Conservation (phyloP, 106 monocot genomes). For the Dendrobium chrysotoxum region DNA sequence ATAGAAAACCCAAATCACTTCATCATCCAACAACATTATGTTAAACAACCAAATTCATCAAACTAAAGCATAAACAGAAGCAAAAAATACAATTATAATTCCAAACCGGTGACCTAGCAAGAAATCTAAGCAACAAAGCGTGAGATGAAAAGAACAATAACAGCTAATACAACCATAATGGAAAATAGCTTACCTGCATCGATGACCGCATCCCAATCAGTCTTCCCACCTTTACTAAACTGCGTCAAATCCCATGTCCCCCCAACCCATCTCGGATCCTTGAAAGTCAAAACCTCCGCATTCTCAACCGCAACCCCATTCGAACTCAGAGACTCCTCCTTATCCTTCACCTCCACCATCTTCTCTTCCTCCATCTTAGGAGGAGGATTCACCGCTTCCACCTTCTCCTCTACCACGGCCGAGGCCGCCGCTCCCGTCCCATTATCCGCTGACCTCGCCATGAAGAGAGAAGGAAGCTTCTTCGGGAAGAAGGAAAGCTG, state of each 20-base stretch:
- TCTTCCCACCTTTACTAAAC: conserved; percentile 43
- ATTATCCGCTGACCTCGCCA: conserved; percentile 26
- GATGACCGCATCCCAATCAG: conserved; percentile 72
- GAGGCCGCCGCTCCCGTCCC: conserved; percentile 25
- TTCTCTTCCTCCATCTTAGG: not conserved
- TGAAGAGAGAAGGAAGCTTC: conserved; percentile 18
- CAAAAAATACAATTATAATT: not conserved
- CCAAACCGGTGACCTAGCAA: not conserved
- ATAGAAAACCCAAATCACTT: no score
- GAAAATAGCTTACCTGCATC: conserved; percentile 46
- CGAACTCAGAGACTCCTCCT: conserved; percentile 9
- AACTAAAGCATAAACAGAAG: not conserved
- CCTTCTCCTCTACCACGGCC: conserved; percentile 13
- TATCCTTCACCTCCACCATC: not conserved
- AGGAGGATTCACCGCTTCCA: not conserved
- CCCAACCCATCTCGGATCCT: conserved; percentile 52
- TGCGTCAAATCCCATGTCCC: conserved; percentile 78
- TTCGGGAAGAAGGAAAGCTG: conserved; percentile 15
- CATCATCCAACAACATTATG: no score
- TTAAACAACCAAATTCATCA: not conserved
- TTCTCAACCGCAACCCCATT: conserved; percentile 20
- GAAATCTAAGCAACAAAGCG: not conserved
- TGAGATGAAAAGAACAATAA: not conserved
- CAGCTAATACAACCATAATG: not conserved
- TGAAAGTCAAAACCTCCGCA: conserved; percentile 18